Evolutionary conservation across 2,329 filamentous ascomycete genomes (phyloP), one percentile per base, ranked within the genome.

Genomic region (Xylaria sp.): DNA sequence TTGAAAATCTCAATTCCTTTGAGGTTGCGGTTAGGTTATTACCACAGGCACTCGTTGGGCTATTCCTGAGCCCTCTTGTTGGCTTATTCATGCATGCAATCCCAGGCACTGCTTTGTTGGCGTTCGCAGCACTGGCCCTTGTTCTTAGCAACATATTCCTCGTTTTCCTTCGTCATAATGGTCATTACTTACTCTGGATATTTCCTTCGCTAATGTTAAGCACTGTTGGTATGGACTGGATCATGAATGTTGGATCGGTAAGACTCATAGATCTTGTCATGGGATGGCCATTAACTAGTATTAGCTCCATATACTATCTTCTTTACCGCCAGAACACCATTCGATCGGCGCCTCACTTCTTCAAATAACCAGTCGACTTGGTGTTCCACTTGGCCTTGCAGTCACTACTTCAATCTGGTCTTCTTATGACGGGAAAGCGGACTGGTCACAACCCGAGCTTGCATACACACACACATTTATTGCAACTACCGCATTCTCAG

Each of bases 331-430:
- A 2, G 69, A 75, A n/a, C 73, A 76, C 36, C 73, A 77, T 63
- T 75, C 75, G 2, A 69, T 74, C 25, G 76, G 75, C 2, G 76
- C 74, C 31, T 77, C 75, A 29, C 64, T 77, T n/a, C 71, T 77
- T 20, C 77, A 78, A 60, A 74, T 75, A 20, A 72, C 73, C 10
- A 73, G 73, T 38, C 72, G 77, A 10, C 73, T 78, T 25, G 75
- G 71, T 13, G 71, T 78, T 50, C 75, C 76, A n/a, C 71, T 78
- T 9, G 76, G 76, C 1, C 71, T 78, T 65, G 73, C 73, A 20
- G 56, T 75, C 42, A 78, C 76, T 13, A 77, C 77, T n/a, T 73
- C 76, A 45, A 73, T 78, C 5, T 78, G 76, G 77, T 76, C 76
- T 10, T 77, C 76, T 17, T 77, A 72, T 55, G 68, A 74, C 13